A percentile compares a stretch with the other conserved stretches of the same genome.
Conservation (phyloP, 2,329 filamentous ascomycete genomes). For the Diaporthe citriasiana region DNA sequence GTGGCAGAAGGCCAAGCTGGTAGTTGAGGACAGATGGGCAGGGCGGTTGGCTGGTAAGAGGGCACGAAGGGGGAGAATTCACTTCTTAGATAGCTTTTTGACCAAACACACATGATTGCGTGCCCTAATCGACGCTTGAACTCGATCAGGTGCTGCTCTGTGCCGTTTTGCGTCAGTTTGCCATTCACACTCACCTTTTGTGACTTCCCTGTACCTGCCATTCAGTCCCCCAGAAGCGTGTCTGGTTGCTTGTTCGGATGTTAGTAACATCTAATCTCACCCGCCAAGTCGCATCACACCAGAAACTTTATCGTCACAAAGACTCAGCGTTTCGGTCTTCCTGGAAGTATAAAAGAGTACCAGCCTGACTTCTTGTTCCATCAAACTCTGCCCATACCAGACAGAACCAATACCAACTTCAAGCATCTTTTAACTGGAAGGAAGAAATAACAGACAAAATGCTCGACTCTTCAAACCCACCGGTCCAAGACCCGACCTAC, state of each 20-base stretch:
- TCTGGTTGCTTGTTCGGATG: not conserved
- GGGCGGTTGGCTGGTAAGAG: not conserved
- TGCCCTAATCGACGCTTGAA: not conserved
- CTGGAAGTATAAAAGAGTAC: not conserved
- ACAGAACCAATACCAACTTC: not conserved
- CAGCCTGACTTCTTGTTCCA: not conserved
- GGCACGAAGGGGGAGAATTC: not conserved
- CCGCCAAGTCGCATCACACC: not conserved
- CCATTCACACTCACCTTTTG: not conserved
- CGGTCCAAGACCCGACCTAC: not conserved
- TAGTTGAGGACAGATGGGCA: not conserved
- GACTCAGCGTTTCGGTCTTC: not conserved
- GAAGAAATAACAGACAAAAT: not conserved
- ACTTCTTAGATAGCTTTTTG: not conserved
- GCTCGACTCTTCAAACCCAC: not conserved
- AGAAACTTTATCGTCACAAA: not conserved
- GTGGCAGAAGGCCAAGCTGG: not conserved
- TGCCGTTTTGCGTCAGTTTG: conserved; percentile 6
- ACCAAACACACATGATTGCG: not conserved
- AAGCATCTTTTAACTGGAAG: not conserved
- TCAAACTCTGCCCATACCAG: not conserved
- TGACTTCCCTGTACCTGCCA: not conserved
- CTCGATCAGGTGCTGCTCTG: not conserved
- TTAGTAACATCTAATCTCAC: not conserved
- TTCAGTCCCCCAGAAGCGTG: not conserved